Base-by-base conservation (phyloP, 1,139 yeast genomes). In the Taphrina wiesneri region DNA sequence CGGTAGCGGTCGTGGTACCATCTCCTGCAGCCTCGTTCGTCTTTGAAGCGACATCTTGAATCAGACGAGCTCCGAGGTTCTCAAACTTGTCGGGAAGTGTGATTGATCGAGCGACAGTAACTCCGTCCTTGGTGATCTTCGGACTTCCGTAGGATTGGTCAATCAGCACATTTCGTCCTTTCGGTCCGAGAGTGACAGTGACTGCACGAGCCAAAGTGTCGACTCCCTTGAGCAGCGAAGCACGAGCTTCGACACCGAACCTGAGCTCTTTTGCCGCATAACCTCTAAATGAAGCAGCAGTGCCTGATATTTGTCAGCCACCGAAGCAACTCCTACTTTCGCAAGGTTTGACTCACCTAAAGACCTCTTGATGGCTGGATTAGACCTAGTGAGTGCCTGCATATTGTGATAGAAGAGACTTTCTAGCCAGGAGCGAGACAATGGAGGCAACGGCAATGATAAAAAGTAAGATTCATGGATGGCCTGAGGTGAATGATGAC, bases 71-170 rank as follows among this genome's bases (percentile, higher is more conserved):
- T 71, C 99, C 99, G 81, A 90, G 82, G 80, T 93, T 96, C 82
- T 93, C 98, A 76, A 92, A 93, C 80, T 90, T 91, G 82, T 93
- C 96, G 78, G 90, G 82, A 74, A 93, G 82, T 65, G 86, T 85
- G 76, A 93, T 87, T 69, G 96, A 68, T 63, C 84, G 86, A 72
- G 99, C 99, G 70, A 93, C 99, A 56, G 99, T 93, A 68, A 93
- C 99, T 86, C 99, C 99, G 78, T 93, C 99, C 83, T 93, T 93
- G 80, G 99, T 93, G 83, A 93, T 93, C 83, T 93, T 93, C 76
- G 99, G 99, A 60, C 97, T 85, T 69, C 99, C 99, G 72, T 90
- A 93, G 71, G 90, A 90, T 81, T 93, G 99, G 81, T 93, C 99
- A 75, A 93, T 93, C 75, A 93, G 85, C 61, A 93, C 99, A 75